Evolutionary conservation across 75 land plant species (phyloP), one percentile per base, ranked within the genome.

Genomic region (Picea glauca): DNA sequence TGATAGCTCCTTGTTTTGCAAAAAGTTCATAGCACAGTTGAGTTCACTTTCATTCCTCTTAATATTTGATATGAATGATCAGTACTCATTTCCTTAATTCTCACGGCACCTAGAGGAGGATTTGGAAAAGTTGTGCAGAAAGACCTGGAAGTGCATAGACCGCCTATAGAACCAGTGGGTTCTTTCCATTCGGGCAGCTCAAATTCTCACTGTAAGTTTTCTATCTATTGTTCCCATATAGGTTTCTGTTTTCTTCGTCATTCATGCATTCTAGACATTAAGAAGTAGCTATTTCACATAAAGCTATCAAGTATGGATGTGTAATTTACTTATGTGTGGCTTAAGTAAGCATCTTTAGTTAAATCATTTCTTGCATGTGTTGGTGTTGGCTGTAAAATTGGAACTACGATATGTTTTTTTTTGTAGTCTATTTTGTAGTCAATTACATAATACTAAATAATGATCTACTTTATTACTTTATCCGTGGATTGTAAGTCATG

Each of bases 61-160:
- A 50, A 50, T 50, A 11, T 50, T 50, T 50, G 56, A 50, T 9
- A 50, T 50, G 56, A 50, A 50, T 50, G 12, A 40, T 68, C 4
- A 40, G 18, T 17, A 20, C 2, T 33, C 8, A 0, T 68, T 80
- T 75, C 81, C 90, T 92, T 90, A 80, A 85, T 75, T 54, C 78
- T 3, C 59, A 54, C 58, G 60, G 40, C 82, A 96, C 99, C 94
- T 61, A 90, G 99, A 97, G 99, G 99, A 77, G 99, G 99, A 64
- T 97, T 94, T 89, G 99, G 99, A 73, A 97, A 97, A 77, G 66
- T 97, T 77, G 92, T 94, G 38, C 95, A 97, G 81, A 91, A 80
- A 79, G 99, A 97, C 78, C 76, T 97, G 76, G 99, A 94, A 84
- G 83, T 84, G 18, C 93, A 87, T 13, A 93, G 99, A 83, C 86